Evolutionary conservation across 345 rosid genomes (phyloP), one percentile per base, ranked within the genome.

Genomic region (Turritis glabra): DNA sequence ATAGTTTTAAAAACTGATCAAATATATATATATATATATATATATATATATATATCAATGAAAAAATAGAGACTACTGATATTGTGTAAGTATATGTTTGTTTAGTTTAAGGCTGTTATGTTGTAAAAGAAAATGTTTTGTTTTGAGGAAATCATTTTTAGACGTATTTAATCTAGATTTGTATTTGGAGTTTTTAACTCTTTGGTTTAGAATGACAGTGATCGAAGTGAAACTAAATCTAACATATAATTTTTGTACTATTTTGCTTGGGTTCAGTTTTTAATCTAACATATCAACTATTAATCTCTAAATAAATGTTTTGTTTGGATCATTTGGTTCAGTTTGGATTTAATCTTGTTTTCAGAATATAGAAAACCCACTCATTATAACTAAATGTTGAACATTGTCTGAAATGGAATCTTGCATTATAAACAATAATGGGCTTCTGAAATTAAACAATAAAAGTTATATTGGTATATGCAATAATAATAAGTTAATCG

Each of bases 401-500:
- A 33, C 47, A 55, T 56, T 35, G 26, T 56, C 51, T 46, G 32
- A 57, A 48, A 51, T 63, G 64, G 41, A 74, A 26, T 56, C 67
- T 57, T 74, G 43, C 43, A 57, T 55, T 17, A 65, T 54, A 33
- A 73, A 63, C 26, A 29, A 54, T 54, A 55, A 55, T 2, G 67
- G 23, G 48, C 13, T 22, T 55, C 52, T 66, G 15, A 75, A 58
- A 26, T 12, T 47, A 66, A 57, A 57, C 25, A 55, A 18, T 13
- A 46, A 4, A 32, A 14, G 13, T 5, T 43, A 32, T 44, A 22
- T 67, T 50, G 61, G 54, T 58, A 21, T 50, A 29, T 38, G 48
- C 68, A 61, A 60, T 61, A 62, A 40, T 51, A 21, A 60, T 51
- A 51, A 68, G 63, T 52, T 61, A 62, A 62, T 76, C 70, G 26